Base-by-base conservation (phyloP, 192 early-diverging fungal genomes). In the Entomortierella lignicola region DNA sequence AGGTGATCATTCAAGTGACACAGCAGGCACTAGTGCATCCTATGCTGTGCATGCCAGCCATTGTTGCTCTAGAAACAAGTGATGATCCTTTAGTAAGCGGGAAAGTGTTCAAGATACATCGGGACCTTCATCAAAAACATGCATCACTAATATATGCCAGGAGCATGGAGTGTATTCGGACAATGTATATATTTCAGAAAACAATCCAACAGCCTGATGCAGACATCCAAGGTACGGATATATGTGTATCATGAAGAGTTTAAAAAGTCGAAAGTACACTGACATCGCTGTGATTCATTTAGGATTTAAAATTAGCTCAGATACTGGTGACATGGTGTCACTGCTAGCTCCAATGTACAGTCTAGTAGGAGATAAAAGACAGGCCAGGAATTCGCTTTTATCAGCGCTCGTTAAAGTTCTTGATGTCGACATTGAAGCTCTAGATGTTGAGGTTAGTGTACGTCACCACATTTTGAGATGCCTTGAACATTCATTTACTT, bases 1-100 rank as follows among this genome's bases (percentile, higher is more conserved):
- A 96, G 55, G 92, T 95, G 0, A 85, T 98, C 8, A 83, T 84
- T 8, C 83, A 92, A n/a, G 93, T 96, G 30, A 73, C 96, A n/a
- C 90, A 93, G 59, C 95, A 97, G 69, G 96, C 96, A 0, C 83
- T 98, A 23, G 95, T 92, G 12, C 96, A 97, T 77, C 97, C 97
- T 8, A 84, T 94, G 17, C 80, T 89, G 63, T 99, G 96, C 68
- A 91, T 98, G 80, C 95, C 97, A 18, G 90, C 89, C 20, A 83
- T 98, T 52, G 89, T 95, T 32, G 94, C 97, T 0, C 85, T 98
- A 62, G 89, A 97, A 80, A 91, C 95, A 2, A 89, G 89, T 60
- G 72, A 83, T 3, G 87, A 94, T 63, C 41, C 72, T 0, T 71
- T 75, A 2, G 80, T 96, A 18, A 87, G 94, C 20, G 90, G 87